Conservation (phyloP, 2,329 filamentous ascomycete genomes). For the Tolypocladium album region DNA sequence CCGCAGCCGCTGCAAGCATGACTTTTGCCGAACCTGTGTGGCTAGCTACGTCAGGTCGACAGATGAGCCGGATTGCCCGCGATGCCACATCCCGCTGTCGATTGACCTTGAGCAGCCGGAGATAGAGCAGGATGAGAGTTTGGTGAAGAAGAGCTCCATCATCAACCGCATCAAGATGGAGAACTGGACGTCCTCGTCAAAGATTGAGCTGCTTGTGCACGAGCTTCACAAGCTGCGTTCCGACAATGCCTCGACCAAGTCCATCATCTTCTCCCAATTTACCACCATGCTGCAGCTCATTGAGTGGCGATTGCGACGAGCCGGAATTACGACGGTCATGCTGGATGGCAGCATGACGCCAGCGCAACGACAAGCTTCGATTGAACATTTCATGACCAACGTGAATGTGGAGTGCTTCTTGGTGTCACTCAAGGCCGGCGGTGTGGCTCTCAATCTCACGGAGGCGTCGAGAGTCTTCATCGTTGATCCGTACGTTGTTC, state of each 20-base stretch:
- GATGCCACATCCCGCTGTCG: slow-evolving; percentile 78
- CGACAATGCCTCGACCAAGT: slow-evolving; percentile 89
- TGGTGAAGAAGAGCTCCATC: slow-evolving; percentile 90
- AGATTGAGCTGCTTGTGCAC: slow-evolving; percentile 93
- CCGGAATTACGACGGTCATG: slow-evolving; percentile 98
- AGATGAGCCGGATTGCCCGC: slow-evolving; percentile 70
- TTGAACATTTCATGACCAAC: slow-evolving; percentile 94
- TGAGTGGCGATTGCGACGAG: slow-evolving; percentile 89
- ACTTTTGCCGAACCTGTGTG: slow-evolving; percentile 39
- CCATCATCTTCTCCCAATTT: slow-evolving; percentile 95
- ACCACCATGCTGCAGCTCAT: slow-evolving; percentile 96
- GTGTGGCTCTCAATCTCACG: slow-evolving; percentile 88
- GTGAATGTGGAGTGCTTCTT: slow-evolving; percentile 91
- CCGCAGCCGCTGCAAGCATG: slow-evolving; percentile 83
- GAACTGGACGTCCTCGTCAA: slow-evolving; percentile 95
- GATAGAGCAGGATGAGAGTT: slow-evolving; percentile 79
- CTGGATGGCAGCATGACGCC: slow-evolving; percentile 96
- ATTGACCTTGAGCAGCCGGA: slow-evolving; percentile 95
- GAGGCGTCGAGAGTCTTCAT: slow-evolving; percentile 95
- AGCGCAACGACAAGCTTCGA: slow-evolving; percentile 82
- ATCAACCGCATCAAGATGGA: slow-evolving; percentile 99
- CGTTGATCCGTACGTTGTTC: slow-evolving; percentile 69
- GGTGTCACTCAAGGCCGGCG: slow-evolving; percentile 90
- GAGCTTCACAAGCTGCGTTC: slow-evolving; percentile 86
- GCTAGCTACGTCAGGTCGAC: slow-evolving; percentile 59